A percentile compares a stretch with the other conserved stretches of the same genome.
Evolutionary conservation across 2,329 filamentous ascomycete genomes (phyloP).

Genomic region (Fusarium illudens): DNA sequence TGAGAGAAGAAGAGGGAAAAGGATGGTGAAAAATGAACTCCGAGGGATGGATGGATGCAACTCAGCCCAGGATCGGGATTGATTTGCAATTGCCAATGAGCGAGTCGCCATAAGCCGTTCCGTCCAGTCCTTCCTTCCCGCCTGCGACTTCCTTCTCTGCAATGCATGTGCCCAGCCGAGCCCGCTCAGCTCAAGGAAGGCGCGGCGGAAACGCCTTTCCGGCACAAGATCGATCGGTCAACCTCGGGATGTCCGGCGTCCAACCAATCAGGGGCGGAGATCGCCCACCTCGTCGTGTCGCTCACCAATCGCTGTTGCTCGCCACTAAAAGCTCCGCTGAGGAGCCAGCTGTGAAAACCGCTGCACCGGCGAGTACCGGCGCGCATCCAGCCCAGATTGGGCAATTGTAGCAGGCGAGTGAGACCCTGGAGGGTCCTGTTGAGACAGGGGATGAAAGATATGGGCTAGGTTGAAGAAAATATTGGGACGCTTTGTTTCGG

Average conservation of each 20-base stretch:
- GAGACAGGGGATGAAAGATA: neutral
- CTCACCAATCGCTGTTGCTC: conserved; percentile 21
- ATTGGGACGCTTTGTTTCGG: neutral
- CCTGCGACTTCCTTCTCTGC: conserved; percentile 21
- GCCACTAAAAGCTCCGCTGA: conserved; percentile 12
- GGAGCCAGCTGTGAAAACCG: conserved; percentile 14
- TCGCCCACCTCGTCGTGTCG: neutral
- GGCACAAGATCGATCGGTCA: conserved; percentile 37
- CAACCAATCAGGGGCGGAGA: conserved; percentile 8
- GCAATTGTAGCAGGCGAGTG: neutral
- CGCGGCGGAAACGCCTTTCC: neutral
- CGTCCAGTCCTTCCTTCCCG: conserved; percentile 1
- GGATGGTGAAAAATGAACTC: conserved; percentile 8
- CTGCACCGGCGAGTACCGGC: conserved; percentile 25
- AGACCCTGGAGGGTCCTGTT: neutral
- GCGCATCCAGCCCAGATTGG: neutral
- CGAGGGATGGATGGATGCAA: neutral
- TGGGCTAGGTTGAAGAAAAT: neutral
- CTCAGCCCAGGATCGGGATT: conserved; percentile 5
- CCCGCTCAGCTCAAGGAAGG: neutral
- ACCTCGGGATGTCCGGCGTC: conserved; percentile 33
- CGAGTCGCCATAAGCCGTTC: conserved; percentile 28
- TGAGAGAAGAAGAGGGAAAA: conserved; percentile 2
- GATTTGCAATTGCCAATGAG: conserved; percentile 38
- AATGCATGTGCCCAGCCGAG: conserved; percentile 22